Evolutionary conservation across 352 stramenopile species (phyloP), one percentile per base, ranked within the genome.

Genomic region (Phytophthora citrophthora): DNA sequence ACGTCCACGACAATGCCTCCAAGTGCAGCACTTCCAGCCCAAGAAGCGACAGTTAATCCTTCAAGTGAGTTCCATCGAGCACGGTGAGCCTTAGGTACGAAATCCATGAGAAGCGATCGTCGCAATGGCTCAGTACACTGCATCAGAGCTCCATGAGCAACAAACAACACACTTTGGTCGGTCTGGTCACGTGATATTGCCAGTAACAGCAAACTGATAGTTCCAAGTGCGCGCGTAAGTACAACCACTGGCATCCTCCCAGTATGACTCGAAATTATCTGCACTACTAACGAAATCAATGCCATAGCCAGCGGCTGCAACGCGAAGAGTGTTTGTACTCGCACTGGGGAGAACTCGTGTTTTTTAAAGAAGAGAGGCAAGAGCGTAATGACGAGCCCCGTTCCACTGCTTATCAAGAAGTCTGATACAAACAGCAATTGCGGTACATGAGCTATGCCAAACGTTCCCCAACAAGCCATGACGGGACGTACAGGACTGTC

Each of bases 91-190:
- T 79, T 81, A 2, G 81, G 74, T 23, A 94, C 83, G 45, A 89
- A 89, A 56, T 94, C 85, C 83, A 94, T 92, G 11, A 94, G 68
- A 18, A 94, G 27, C 26, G 85, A 91, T 27, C 78, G 77, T 10
- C 83, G 75, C 27, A 94, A 53, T 8, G 83, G 83, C 48, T 88
- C 77, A 0, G 79, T 78, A 64, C 83, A 90, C 46, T 73, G 73
- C 70, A 90, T 88, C 45, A 91, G 72, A 12, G 66, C 76, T 18
- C 63, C 80, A 15, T 77, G 74, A 10, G 79, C 41, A 23, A 92
- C 45, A 46, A 92, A 91, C 13, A 92, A 49, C 4, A 55, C 70
- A 31, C 68, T 77, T 32, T 88, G 83, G 7, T 60, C n/a, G 12
- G 56, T 23, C 18, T 78, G 41, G 0, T 73, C 60, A 13, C 47